Conservation (phyloP, 75 land plant genomes). For the Picea glauca region DNA sequence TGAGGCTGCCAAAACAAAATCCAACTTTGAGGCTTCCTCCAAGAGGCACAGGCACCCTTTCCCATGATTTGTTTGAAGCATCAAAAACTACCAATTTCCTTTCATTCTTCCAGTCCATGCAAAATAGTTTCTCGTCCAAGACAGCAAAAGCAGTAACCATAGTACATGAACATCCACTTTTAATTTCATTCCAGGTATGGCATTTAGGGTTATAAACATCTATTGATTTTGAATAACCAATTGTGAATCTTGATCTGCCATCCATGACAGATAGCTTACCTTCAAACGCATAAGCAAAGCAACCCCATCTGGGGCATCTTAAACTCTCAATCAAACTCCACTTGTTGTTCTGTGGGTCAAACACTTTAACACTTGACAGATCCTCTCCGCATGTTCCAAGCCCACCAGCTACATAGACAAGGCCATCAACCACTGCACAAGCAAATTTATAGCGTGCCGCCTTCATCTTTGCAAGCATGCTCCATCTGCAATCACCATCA, state of each 20-base stretch:
- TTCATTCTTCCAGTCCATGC: conserved; percentile 86
- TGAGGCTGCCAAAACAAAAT: conserved; percentile 55
- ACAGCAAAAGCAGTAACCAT: conserved; percentile 77
- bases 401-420: conserved; percentile 72
- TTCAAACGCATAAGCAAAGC: conserved; percentile 61
- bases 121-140: conserved; percentile 52
- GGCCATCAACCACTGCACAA: conserved; percentile 64
- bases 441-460: conserved; percentile 78
- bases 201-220: conserved; percentile 52
- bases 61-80: conserved; percentile 59
- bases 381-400: conserved; percentile 41
- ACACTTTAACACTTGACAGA: conserved; percentile 61
- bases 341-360: conserved; percentile 41
- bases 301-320: conserved; percentile 65
- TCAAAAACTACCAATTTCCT: conserved; percentile 58
- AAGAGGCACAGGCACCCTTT: conserved; percentile 52
- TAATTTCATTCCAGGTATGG: conserved; percentile 56
- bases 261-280: conserved; percentile 78
- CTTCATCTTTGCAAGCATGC: conserved; percentile 49
- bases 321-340: conserved; percentile 63
- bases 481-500: conserved; percentile 45
- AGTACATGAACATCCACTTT: conserved; percentile 47
- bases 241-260: conserved; percentile 74
- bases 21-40: conserved; percentile 53
- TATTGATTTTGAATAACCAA: conserved; percentile 55